These are phyloP conservation scores for Aspergillus mulundensis DNA, from an alignment of 495 filamentous ascomycete genomes.

Conservation along the genomic window DNA sequence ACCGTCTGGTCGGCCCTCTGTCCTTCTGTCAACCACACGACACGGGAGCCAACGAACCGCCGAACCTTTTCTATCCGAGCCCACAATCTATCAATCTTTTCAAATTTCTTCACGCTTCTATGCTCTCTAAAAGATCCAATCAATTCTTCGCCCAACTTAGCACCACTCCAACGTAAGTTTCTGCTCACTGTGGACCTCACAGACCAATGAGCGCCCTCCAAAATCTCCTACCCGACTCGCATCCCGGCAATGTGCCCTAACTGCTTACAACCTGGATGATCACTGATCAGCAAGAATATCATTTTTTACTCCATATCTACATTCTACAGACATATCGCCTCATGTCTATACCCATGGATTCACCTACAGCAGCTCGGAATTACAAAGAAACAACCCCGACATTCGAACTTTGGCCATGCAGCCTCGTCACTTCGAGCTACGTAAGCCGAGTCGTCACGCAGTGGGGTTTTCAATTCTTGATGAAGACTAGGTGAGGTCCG, in stretches of 20 bases:
- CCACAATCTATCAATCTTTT: not conserved
- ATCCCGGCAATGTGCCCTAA: slow-evolving; percentile 8
- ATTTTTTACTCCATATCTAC: not conserved
- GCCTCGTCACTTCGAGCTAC: slow-evolving; percentile 15
- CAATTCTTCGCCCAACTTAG: not conserved
- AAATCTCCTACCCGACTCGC: slow-evolving; percentile 1
- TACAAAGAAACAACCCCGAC: not conserved
- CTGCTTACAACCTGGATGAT: not conserved
- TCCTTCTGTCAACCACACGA: slow-evolving; percentile 6
- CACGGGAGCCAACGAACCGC: not conserved
- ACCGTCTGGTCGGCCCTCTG: not conserved
- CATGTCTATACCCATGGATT: not conserved
- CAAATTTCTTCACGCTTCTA: not conserved
- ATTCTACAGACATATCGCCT: not conserved
- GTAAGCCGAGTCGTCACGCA: slow-evolving; percentile 24
- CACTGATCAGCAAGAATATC: not conserved
- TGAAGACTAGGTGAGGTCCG: not conserved
- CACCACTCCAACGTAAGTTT: not conserved
- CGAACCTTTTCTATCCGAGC: not conserved
- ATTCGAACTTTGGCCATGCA: not conserved
- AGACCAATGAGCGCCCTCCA: not conserved
- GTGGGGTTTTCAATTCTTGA: slow-evolving; percentile 17
- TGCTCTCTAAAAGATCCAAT: not conserved
- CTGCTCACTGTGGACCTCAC: not conserved
- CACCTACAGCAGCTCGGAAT: not conserved